These are phyloP conservation scores for Apiospora sp. DNA, from an alignment of 2,329 filamentous ascomycete genomes.

Conservation along the genomic window DNA sequence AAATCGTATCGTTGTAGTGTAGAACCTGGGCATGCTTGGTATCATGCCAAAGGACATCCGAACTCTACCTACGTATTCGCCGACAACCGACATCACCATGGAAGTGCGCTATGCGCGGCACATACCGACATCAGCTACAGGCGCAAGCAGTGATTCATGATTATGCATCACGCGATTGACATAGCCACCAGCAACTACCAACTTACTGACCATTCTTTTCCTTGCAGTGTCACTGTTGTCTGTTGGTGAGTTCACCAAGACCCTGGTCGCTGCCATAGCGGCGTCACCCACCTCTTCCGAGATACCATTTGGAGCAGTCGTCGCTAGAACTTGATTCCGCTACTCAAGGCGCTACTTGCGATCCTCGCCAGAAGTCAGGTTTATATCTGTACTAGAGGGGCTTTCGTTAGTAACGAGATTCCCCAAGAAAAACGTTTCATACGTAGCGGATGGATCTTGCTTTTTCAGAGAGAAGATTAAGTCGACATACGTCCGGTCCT, in stretches of 20 bases:
- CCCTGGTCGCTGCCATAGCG: neutral
- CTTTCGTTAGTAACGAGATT: neutral
- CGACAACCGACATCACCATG: neutral
- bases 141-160: neutral
- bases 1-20: neutral
- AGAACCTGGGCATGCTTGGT: no score
- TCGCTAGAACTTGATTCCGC: neutral
- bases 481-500: constrained; percentile 48
- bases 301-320: neutral
- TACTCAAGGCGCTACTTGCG: neutral
- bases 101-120: neutral
- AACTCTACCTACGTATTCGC: neutral
- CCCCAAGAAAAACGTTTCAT: neutral
- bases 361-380: neutral
- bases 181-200: neutral
- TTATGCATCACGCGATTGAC: neutral
- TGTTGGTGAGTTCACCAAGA: neutral
- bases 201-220: neutral
- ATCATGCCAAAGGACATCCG: neutral
- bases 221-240: neutral
- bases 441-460: neutral
- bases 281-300: neutral
- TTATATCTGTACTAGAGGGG: neutral
- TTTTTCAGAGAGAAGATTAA: constrained; percentile 66
- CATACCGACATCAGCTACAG: neutral